Percentiles rank a stretch among this genome's conserved stretches.
phyloP scores from a whole-genome alignment of 2,329 filamentous ascomycete genomes.

The Penicillium polonicum region DNA sequence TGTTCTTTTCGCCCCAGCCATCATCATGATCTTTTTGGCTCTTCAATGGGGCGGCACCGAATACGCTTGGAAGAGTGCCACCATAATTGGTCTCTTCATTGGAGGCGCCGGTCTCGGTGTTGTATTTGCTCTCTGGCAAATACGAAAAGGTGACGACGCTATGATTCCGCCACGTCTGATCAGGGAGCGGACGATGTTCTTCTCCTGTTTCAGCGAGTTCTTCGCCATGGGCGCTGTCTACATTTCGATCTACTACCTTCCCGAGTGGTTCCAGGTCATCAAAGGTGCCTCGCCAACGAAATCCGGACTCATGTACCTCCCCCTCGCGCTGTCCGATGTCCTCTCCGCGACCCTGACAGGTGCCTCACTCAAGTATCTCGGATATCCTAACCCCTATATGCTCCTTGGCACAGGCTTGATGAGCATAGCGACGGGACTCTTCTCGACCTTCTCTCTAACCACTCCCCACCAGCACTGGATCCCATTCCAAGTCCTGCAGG shows the following conservation, averaged over 20 bases:
- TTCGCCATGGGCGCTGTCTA: conserved; percentile 8
- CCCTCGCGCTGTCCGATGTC: not conserved
- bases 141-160: not conserved
- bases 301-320: not conserved
- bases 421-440: not conserved
- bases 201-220: conserved; percentile 1
- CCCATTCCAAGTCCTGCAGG: conserved; percentile 11
- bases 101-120: not conserved
- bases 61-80: conserved; percentile 2
- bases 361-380: not conserved
- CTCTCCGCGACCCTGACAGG: not conserved
- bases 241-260: conserved; percentile 10
- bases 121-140: not conserved
- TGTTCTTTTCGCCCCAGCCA: not conserved
- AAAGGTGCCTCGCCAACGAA: conserved; percentile 3
- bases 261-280: conserved; percentile 13
- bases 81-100: not conserved
- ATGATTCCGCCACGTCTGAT: not conserved
- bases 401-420: not conserved
- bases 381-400: not conserved
- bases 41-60: conserved; percentile 2
- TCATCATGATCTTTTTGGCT: not conserved
- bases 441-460: not conserved
- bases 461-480: conserved; percentile 5
- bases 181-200: conserved; percentile 2